Evolutionary conservation across 495 filamentous ascomycete genomes (phyloP), one percentile per base, ranked within the genome.

Genomic region (Aspergillus wentii): DNA sequence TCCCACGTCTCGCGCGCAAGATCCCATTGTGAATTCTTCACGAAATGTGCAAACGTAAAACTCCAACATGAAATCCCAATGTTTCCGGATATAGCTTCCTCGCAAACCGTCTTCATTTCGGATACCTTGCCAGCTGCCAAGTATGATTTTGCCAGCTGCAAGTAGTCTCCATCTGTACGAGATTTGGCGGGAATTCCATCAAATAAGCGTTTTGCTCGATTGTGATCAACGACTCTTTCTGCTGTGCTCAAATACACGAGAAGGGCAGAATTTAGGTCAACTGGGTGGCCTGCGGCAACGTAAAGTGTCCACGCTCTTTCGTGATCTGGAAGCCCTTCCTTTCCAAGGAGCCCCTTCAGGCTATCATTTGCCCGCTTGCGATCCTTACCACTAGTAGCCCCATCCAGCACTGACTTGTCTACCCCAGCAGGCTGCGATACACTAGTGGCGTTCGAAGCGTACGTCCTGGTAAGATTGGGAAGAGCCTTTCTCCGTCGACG

Each of bases 191-290:
- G 37, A 28, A 74, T 68, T 10, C 29, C 19, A 17, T 66, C 41
- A 40, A 78, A 73, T 3, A 76, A 16, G 7, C 57, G 45, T 38
- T 63, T 55, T n/a, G 54, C 54, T 21, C 67, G 51, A 49, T 61
- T 53, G 20, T 50, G 38, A 51, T 78, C 62, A 17, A 60, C 18
- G 1, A 31, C 17, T 8, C 46, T 37, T 3, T 44, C 25, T 5
- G 74, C 74, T 5, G 26, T 40, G 23, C 56, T 59, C 14, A 78
- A 40, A 41, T 56, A 66, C 8, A 43, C 54, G 33, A 71, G 59
- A 14, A 74, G 48, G 30, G 54, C 44, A 13, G 55, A 49, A 15
- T 44, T 57, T 17, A 49, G 18, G 8, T 54, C 40, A 13, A 29
- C 17, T 5, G 62, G 63, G 13, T 48, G 31, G 17, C 59, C 60